Percentiles rank a stretch among this genome's conserved stretches.
Evolutionary conservation across 306 rosid genomes (phyloP).

Genomic region (Betula pendula): DNA sequence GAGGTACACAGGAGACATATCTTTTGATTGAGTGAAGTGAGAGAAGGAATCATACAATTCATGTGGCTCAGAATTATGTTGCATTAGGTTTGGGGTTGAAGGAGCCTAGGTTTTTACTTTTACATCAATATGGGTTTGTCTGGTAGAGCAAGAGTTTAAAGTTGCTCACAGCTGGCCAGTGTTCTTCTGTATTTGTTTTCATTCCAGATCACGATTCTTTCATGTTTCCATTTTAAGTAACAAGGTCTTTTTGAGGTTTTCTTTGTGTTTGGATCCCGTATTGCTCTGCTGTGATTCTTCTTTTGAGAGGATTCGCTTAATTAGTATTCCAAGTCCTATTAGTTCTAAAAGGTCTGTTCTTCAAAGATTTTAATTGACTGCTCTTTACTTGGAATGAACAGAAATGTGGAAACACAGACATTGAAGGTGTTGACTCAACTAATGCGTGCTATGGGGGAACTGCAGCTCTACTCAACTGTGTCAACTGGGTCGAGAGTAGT

Average conservation of each 20-base stretch:
- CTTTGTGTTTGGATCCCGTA: background rate
- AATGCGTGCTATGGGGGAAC: slow-evolving; percentile 99
- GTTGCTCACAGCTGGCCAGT: slow-evolving; percentile 14
- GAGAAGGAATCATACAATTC: background rate
- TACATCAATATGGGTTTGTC: slow-evolving; percentile 2
- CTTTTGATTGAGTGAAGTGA: background rate
- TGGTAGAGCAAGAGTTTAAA: slow-evolving; percentile 15
- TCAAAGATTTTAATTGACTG: background rate
- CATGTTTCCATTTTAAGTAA: background rate
- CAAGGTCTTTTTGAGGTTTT: background rate
- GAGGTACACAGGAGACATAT: background rate
- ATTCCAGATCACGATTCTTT: background rate
- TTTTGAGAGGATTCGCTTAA: background rate
- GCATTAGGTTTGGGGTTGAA: background rate
- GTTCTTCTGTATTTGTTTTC: slow-evolving; percentile 17
- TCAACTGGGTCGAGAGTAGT: slow-evolving; percentile 96
- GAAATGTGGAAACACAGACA: slow-evolving; percentile 86
- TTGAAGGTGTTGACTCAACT: slow-evolving; percentile 93
- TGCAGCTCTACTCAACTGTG: slow-evolving; percentile 95
- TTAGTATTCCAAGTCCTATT: background rate
- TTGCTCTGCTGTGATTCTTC: background rate
- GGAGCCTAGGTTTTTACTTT: background rate
- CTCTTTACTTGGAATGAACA: slow-evolving; percentile 42
- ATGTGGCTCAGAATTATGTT: background rate
- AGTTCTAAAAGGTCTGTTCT: background rate